Evolutionary conservation across 2,329 filamentous ascomycete species (phyloP), one percentile per base, ranked within the genome.

Genomic region (Tolypocladium paradoxum): DNA sequence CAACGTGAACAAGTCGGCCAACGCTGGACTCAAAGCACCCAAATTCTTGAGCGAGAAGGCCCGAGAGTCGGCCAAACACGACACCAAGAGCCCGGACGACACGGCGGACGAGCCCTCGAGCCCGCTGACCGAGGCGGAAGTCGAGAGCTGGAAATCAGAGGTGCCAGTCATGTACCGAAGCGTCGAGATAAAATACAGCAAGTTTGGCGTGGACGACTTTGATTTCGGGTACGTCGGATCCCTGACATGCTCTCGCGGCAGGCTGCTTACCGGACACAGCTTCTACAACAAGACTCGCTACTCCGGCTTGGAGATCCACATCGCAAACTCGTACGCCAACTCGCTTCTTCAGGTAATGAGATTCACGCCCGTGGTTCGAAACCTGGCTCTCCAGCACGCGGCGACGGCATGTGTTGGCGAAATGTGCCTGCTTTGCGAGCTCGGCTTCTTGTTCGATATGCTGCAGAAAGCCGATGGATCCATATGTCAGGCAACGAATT

Each of bases 131-230:
- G 82, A 85, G 37, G 74, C 82, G 53, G 84, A 87, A 52, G 74
- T 92, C 4, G 85, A 88, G 56, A 85, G 86, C 58, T 81, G 86
- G 53, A 87, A 89, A 58, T 82, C 87, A 40, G 90, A 96, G 53
- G 87, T 93, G 5, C 87, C 92, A 24, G 81, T 88, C 9, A 89
- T 93, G 74, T 99, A 99, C 68, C 85, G 88, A 58, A 91, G 90
- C 62, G 88, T 96, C 12, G 92, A 97, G 68, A 99, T 99, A 72
- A 96, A 96, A 67, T 99, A 97, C 74, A 96, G 92, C 76, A 95
- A 90, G 66, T 99, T 96, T 68, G 93, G 93, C 22, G 90, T 99
- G n/a, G 92, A 97, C 63, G 95, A 99, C 68, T 99, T 99, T 67
- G 93, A 99, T 68, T 99, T 99, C 70, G 87, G 87, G 84, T 89